Conservation (phyloP, 805 yeast genomes). For the Zygoascus bituminiphila region DNA sequence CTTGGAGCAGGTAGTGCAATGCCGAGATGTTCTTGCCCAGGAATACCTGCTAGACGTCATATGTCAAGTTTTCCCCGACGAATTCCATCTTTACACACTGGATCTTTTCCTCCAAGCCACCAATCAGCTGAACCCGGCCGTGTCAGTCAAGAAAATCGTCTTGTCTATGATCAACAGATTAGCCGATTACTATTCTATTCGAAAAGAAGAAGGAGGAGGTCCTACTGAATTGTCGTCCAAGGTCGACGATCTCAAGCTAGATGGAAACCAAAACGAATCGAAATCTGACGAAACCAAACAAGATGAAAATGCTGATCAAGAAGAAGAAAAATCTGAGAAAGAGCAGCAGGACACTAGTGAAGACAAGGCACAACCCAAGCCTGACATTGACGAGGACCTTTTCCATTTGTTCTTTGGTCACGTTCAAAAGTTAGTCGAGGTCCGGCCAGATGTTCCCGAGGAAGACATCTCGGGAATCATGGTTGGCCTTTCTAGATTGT, state of each 20-base stretch:
- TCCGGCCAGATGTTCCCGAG: constrained; percentile 58
- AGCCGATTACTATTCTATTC: constrained; percentile 21
- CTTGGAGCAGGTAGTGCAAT: constrained; percentile 85
- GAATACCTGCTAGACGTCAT: constrained; percentile 85
- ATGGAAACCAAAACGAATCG: constrained; percentile 2
- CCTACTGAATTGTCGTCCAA: constrained; percentile 9
- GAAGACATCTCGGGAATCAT: constrained; percentile 58
- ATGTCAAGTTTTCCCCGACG: constrained; percentile 91
- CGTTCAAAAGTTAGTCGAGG: constrained; percentile 44
- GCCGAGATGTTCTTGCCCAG: constrained; percentile 87
- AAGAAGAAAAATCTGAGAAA: constrained; percentile 4
- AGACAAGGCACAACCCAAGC: constrained; percentile 2
- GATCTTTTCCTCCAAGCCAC: constrained; percentile 58
- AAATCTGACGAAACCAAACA: constrained; percentile 9
- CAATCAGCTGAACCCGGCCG: constrained; percentile 57
- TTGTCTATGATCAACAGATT: constrained; percentile 60
- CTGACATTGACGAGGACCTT: constrained; percentile 25
- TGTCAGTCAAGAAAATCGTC: constrained; percentile 59
- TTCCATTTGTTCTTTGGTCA: constrained; percentile 64
- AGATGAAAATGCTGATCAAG: constrained; percentile 13
- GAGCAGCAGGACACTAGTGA: not conserved
- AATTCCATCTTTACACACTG: constrained; percentile 73
- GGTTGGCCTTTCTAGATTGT: constrained; percentile 55
- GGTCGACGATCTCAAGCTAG: constrained; percentile 6
- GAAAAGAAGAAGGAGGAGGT: constrained; percentile 12